Base-by-base conservation (phyloP, 306 rosid species). In the Prunus padus region DNA sequence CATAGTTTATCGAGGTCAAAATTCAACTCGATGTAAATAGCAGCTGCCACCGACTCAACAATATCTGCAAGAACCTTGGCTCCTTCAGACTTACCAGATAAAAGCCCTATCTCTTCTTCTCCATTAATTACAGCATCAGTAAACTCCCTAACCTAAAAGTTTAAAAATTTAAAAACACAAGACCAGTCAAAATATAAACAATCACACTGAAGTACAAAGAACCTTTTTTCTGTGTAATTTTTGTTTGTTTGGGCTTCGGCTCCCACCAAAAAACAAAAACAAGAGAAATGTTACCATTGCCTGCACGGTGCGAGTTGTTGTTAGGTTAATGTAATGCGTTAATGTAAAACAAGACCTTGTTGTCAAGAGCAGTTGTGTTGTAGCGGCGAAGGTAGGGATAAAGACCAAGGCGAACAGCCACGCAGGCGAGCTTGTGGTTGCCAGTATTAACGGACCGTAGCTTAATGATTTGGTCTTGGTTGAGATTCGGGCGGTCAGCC, bases 1-100 rank as follows among this genome's bases (percentile, higher is more conserved):
- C 98, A 93, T 6, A 88, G 68, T 30, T 9, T 67, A 31, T 84
- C 69, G 2, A 93, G 84, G 65, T 91, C 89, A 22, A 78, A 86
- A 30, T 68, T 49, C 67, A 87, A 47, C 8, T 93, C 98, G 1
- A 91, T 65, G 26, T 88, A 91, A 8, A 93, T 47, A 6, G 98
- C 96, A 51, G 86, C 98, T 20, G 87, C 91, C 10, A 93, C 4
- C 2, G 98, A 89, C 82, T 93, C 96, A 0, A 89, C 89, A 73
- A 91, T 77, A 67, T 93, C 98, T 1, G 96, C 97, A 44, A 93
- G 98, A 81, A 91, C 77, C 82, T 88, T 96, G 20, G 93, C 96
- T 80, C 89, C 83, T 25, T 91, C 75, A 1, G 67, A 33, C 44
- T 93, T 96, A 33, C 88, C 93, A 76, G 89, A 80, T n/a, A n/a